Evolutionary conservation across 768 basidiomycete genomes (phyloP).

Genomic region (Tephrocybe sp.): DNA sequence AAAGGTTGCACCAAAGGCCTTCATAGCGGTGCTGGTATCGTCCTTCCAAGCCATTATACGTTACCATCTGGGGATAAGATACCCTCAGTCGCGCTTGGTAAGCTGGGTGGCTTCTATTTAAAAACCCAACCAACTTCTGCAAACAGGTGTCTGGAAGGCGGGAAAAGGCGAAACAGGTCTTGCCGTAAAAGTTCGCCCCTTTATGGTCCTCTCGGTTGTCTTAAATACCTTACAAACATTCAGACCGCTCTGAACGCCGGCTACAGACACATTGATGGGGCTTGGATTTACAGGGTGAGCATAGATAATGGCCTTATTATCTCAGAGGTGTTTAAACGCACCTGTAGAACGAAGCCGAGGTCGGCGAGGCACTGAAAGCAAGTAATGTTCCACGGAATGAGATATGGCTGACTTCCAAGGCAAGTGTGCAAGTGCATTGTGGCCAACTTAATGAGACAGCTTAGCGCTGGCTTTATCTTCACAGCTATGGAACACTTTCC

Average conservation of each 20-base stretch:
- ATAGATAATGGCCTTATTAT: background rate
- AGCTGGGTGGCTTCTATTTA: too few species aligned
- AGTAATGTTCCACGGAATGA: slow-evolving; percentile 62
- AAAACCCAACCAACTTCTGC: too few species aligned
- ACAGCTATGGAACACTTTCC: slow-evolving; percentile 82
- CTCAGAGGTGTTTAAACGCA: slow-evolving; percentile 1
- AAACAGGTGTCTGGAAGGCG: slow-evolving; percentile 66
- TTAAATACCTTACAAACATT: background rate
- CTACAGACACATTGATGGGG: slow-evolving; percentile 74
- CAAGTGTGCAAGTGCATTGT: background rate
- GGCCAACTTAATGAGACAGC: background rate
- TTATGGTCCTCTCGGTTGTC: too few species aligned
- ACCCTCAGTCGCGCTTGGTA: slow-evolving; percentile 67
- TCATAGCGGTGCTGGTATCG: background rate
- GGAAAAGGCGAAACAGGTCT: slow-evolving; percentile 56
- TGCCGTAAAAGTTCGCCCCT: slow-evolving; percentile 55
- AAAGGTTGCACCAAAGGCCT: slow-evolving; percentile 9
- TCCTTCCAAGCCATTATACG: slow-evolving; percentile 50
- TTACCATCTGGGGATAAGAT: slow-evolving; percentile 70
- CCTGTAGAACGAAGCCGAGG: slow-evolving; percentile 67
- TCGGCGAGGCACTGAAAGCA: slow-evolving; percentile 59
- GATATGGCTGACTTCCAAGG: slow-evolving; percentile 70
- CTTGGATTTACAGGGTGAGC: slow-evolving; percentile 65
- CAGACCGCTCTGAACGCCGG: slow-evolving; percentile 61
- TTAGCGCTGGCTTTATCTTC: background rate